Evolutionary conservation across 2,329 filamentous ascomycete genomes (phyloP).

Genomic region (Monilinia polystroma): DNA sequence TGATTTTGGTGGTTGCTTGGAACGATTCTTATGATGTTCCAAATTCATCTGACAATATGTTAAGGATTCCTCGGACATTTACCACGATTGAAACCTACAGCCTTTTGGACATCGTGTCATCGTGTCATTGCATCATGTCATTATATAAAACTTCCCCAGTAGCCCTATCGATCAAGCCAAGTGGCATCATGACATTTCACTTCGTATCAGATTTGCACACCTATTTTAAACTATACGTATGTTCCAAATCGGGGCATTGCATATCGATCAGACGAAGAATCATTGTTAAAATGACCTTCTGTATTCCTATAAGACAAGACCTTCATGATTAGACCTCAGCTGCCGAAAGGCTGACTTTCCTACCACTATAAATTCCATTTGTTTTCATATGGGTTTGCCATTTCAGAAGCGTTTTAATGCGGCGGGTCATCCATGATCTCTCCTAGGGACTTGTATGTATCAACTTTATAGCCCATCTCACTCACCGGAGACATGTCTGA

Average conservation of each 20-base stretch:
- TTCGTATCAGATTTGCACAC: not conserved
- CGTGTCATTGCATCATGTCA: not conserved
- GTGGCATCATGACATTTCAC: not conserved
- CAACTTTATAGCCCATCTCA: not conserved
- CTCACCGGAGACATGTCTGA: not conserved
- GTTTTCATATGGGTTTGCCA: not conserved
- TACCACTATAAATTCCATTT: not conserved
- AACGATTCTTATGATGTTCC: not conserved
- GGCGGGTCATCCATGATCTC: not conserved
- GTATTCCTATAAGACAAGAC: not conserved
- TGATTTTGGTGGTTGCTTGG: not conserved
- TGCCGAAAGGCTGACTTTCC: not conserved
- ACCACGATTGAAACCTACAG: not conserved
- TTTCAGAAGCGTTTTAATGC: no score
- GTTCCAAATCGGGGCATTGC: not conserved
- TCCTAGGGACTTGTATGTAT: not conserved
- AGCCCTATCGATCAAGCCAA: not conserved
- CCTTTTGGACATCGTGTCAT: not conserved
- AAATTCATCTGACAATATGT: not conserved
- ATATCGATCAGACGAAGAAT: not conserved
- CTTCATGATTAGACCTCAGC: not conserved
- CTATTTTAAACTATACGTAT: not conserved
- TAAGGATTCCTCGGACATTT: not conserved
- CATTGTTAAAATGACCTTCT: not conserved
- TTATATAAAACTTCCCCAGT: not conserved